Evolutionary conservation across 23 red algal species (phyloP).

Genomic region (Agarophyton chilense): DNA sequence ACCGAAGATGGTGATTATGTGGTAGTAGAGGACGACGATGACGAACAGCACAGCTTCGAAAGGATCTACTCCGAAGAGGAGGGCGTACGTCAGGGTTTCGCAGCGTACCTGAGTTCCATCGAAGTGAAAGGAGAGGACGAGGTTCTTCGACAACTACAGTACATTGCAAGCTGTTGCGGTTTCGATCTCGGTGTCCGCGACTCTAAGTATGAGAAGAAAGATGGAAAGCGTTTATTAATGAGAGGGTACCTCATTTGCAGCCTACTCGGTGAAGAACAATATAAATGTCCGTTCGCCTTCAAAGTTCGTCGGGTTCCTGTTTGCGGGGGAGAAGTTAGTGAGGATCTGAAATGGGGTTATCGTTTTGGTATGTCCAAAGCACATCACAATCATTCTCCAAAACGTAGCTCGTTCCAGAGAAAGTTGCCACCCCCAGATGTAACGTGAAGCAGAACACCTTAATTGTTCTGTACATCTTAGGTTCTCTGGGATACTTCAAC

Average conservation of each 20-base stretch:
- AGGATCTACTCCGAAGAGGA: no score
- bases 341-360: not conserved
- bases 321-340: not conserved
- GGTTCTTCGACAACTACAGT: not conserved
- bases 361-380: not conserved
- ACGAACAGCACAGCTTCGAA: not conserved
- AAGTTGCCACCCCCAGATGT: not conserved
- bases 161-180: not conserved
- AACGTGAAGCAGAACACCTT: not conserved
- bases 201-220: no score
- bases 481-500: not conserved
- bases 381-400: no score
- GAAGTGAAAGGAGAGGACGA: not conserved
- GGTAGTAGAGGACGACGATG: not conserved
- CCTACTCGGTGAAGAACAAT: not conserved
- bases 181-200: no score
- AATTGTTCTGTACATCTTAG: not conserved
- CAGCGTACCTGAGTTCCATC: not conserved
- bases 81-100: not conserved
- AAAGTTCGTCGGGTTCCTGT: not conserved
- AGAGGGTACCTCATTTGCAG: not conserved
- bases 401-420: not conserved
- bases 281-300: not conserved
- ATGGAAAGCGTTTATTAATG: no score
- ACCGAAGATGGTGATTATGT: not conserved